A percentile compares a stretch with the other conserved stretches of the same genome.
These are phyloP conservation scores for Hypoxylon lenormandii DNA, from an alignment of 495 filamentous ascomycete genomes.

Conservation along the genomic window DNA sequence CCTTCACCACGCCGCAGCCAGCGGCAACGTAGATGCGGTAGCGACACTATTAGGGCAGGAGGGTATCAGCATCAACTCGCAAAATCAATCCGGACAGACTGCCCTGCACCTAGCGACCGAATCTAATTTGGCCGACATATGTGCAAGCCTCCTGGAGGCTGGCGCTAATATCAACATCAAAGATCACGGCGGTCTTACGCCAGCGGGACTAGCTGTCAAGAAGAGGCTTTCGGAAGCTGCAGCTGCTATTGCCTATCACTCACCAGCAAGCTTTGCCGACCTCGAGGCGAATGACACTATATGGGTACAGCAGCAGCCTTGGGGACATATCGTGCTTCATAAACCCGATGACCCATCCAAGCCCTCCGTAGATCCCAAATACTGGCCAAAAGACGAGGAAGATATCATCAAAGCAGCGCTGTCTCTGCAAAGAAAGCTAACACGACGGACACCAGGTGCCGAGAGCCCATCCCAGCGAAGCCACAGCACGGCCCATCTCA, in stretches of 20 bases:
- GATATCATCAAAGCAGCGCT: constrained; percentile 28
- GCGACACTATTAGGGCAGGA: constrained; percentile 15
- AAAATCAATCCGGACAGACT: constrained; percentile 24
- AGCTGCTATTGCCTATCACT: constrained; percentile 9
- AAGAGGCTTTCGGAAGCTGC: constrained; percentile 19
- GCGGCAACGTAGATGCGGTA: constrained; percentile 34
- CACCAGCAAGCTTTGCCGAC: not conserved
- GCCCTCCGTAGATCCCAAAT: not conserved
- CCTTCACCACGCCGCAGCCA: constrained; percentile 34
- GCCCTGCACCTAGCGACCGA: constrained; percentile 22
- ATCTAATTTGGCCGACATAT: constrained; percentile 23
- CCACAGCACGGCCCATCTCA: not conserved
- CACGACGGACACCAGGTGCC: not conserved
- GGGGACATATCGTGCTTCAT: constrained; percentile 21
- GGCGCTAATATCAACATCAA: constrained; percentile 25
- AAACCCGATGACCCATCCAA: not conserved
- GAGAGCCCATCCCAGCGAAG: not conserved
- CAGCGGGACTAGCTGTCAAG: constrained; percentile 21
- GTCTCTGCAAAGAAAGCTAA: constrained; percentile 28
- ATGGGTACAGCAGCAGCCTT: constrained; percentile 33
- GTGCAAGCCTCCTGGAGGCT: constrained; percentile 23
- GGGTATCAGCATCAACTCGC: constrained; percentile 16
- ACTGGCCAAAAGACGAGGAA: constrained; percentile 31
- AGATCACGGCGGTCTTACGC: constrained; percentile 3
- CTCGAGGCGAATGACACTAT: constrained; percentile 21